Percentiles rank a stretch among this genome's conserved stretches.
Evolutionary conservation across 192 early-diverging fungal genomes (phyloP).

Genomic region (Spizellomyces sp.): DNA sequence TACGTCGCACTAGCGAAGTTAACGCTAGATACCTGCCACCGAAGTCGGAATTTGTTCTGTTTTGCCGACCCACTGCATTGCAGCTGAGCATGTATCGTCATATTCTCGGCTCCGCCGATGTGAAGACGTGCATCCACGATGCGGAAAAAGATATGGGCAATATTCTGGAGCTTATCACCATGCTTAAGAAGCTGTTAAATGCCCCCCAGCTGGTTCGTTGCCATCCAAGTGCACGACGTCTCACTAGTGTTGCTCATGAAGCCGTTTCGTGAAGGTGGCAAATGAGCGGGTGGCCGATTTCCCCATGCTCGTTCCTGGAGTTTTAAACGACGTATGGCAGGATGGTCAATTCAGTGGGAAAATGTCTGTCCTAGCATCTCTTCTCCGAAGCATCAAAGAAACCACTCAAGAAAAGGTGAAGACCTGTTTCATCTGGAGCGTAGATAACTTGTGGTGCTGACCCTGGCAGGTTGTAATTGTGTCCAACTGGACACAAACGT

Average conservation of each 20-base stretch:
- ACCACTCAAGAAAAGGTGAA: slow-evolving; percentile 37
- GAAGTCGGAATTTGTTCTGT: slow-evolving; percentile 61
- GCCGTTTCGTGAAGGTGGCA: too few relatives aligned
- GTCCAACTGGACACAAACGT: slow-evolving; percentile 65
- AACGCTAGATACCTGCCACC: slow-evolving; percentile 59
- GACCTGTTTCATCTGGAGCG: neutral
- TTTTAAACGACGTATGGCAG: too few relatives aligned
- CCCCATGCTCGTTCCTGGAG: too few relatives aligned
- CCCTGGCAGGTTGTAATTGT: slow-evolving; percentile 61
- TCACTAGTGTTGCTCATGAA: too few relatives aligned
- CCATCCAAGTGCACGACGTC: neutral
- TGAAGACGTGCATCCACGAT: slow-evolving; percentile 4
- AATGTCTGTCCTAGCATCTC: slow-evolving; percentile 13
- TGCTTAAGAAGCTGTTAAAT: slow-evolving; percentile 40
- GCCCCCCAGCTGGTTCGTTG: slow-evolving; percentile 33
- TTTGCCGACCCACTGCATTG: slow-evolving; percentile 47
- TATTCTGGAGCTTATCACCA: slow-evolving; percentile 50
- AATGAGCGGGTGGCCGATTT: too few relatives aligned
- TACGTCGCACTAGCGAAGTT: slow-evolving; percentile 57
- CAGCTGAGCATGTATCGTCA: slow-evolving; percentile 40
- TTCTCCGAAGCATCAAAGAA: slow-evolving; percentile 24
- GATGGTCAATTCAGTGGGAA: slow-evolving; percentile 26
- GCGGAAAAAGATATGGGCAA: slow-evolving; percentile 30
- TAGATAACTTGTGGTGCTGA: neutral
- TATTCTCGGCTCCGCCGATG: slow-evolving; percentile 9